Evolutionary conservation across 1,284 basidiomycete genomes (phyloP), one percentile per base, ranked within the genome.

Genomic region (Pulveroboletus ridleyi): DNA sequence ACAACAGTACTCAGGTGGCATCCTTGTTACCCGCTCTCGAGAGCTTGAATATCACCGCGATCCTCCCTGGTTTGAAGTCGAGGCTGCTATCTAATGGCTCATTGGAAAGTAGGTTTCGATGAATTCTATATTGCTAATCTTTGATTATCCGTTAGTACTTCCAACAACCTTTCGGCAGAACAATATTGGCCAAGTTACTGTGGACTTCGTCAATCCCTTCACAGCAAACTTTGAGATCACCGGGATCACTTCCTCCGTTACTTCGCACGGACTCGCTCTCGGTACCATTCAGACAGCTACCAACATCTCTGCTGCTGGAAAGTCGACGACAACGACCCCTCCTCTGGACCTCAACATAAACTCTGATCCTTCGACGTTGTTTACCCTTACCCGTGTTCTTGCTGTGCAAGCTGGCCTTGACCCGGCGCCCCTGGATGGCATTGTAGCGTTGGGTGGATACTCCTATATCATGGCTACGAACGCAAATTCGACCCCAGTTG

Each of bases 381-480:
- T 94, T 74, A 89, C 89, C 0, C 80, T 94, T 22, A 88, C 90
- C 41, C 85, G 91, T 39, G 82, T 83, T 5, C 81, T 93, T 10
- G 90, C 89, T 11, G 80, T 89, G 20, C 81, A 90, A 67, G 88
- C 90, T 13, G 88, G 89, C 5, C 74, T 90, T 64, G 79, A 86
- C 69, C 84, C 86, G 2, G 80, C 81, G 14, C 89, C 88, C 53
- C 78, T 94, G 64, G 92, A 94, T 68, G 85, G 82, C 14, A 87
- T 94, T 62, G 87, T 94, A 13, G 69, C 80, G 44, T 76, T 94
- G n/a, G 92, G 90, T 42, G 92, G 88, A 35, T 89, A 90, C 68
- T 79, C 84, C 46, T 90, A 91, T 70, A 74, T 90, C 42, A 76
- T 73, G n/a, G 70, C 82, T n/a, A 83, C 80, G 60, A 79, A 79